These are phyloP conservation scores for Pseudocercospora ulei DNA, from an alignment of 2,329 filamentous ascomycete genomes.

Conservation along the genomic window DNA sequence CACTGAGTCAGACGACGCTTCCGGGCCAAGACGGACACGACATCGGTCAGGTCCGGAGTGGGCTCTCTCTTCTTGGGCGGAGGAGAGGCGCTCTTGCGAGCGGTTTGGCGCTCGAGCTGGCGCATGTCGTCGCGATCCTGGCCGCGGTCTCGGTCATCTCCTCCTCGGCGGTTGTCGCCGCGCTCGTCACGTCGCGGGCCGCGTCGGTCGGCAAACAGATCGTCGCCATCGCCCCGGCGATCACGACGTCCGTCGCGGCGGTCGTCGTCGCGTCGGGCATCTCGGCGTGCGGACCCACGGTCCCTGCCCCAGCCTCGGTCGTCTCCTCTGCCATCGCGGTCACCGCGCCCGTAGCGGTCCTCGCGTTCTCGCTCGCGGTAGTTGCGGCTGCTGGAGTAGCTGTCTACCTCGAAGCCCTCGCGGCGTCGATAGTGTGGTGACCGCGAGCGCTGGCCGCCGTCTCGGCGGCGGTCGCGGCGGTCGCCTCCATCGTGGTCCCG, in stretches of 20 bases:
- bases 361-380: conserved; percentile 90
- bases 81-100: conserved; percentile 62
- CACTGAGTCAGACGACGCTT: conserved; percentile 93
- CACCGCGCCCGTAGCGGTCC: conserved; percentile 57
- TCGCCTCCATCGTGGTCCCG: conserved; percentile 41
- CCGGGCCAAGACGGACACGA: conserved; percentile 70
- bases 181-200: conserved; percentile 38
- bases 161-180: conserved; percentile 37
- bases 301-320: conserved; percentile 55
- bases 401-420: conserved; percentile 55
- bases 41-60: conserved; percentile 83
- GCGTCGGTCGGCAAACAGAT: conserved; percentile 28
- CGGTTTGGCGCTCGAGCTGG: conserved; percentile 34
- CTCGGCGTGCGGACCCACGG: conserved; percentile 59
- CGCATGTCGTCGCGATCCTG: conserved; percentile 34
- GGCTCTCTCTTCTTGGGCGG: conserved; percentile 83
- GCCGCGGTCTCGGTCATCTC: conserved; percentile 33
- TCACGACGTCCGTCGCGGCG: conserved; percentile 38
- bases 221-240: conserved; percentile 39
- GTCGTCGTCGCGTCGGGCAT: conserved; percentile 51
- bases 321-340: conserved; percentile 18
- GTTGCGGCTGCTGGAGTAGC: conserved; percentile 85
- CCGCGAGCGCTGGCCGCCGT: conserved; percentile 58
- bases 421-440: conserved; percentile 55
- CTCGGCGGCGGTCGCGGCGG: conserved; percentile 40